Evolutionary conservation across 768 basidiomycete genomes (phyloP).

Genomic region (Leccinum rimulosum): DNA sequence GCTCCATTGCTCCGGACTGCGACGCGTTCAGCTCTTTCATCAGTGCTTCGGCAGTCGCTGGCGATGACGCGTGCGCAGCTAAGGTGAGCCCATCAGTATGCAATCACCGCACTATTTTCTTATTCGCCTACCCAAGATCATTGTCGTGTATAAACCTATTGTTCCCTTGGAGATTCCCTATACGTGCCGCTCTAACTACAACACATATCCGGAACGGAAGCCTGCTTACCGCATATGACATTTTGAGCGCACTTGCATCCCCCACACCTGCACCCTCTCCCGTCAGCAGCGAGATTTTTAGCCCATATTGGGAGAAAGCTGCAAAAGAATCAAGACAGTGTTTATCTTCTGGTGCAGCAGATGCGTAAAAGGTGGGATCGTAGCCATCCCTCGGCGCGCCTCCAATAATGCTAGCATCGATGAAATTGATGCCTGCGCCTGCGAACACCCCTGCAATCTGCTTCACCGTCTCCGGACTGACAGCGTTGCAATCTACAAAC

Average conservation of each 20-base stretch:
- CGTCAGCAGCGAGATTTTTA: conserved; percentile 44
- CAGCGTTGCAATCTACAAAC: conserved; percentile 59
- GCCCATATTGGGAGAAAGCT: conserved; percentile 40
- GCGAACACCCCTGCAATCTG: conserved; percentile 46
- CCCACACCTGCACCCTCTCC: conserved; percentile 51
- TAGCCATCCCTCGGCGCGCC: conserved; percentile 48
- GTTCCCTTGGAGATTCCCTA: conserved; percentile 58
- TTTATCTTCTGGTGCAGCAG: conserved; percentile 35
- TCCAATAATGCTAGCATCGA: conserved; percentile 60
- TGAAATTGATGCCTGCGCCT: conserved; percentile 38
- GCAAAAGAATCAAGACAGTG: conserved; percentile 39
- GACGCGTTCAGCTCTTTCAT: conserved; percentile 46
- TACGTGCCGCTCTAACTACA: background rate
- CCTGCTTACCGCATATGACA: conserved; percentile 57
- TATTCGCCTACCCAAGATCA: conserved; percentile 47
- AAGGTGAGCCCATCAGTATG: conserved; percentile 2
- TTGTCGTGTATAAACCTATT: conserved; percentile 50
- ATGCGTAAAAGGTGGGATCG: conserved; percentile 56
- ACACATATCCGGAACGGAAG: conserved; percentile 1
- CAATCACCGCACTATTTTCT: background rate
- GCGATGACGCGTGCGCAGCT: conserved; percentile 58
- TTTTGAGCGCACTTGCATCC: conserved; percentile 61
- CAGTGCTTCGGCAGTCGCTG: conserved; percentile 58
- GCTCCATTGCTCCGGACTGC: conserved; percentile 43
- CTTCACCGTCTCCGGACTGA: conserved; percentile 50